Percentiles rank a stretch among this genome's conserved stretches.
phyloP scores from a whole-genome alignment of 257 asterid genomes.

The Nicotiana tomentosiformis region DNA sequence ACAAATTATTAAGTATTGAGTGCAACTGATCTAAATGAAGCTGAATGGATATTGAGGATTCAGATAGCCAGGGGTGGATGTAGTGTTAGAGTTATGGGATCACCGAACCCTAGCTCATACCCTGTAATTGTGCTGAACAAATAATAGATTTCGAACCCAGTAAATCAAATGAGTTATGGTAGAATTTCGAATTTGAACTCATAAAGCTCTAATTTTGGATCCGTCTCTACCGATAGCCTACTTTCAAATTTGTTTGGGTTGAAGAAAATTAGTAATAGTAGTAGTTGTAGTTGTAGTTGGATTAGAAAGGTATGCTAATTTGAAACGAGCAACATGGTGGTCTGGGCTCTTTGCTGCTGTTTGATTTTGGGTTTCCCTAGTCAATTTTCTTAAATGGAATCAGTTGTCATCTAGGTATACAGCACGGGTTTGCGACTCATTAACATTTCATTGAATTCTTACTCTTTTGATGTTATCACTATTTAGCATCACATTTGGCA shows the following conservation, averaged over 20 bases:
- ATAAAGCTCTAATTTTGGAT: too few species aligned
- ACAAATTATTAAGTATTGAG: background rate
- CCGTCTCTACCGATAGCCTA: too few species aligned
- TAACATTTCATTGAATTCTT: background rate
- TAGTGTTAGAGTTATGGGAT: too few species aligned
- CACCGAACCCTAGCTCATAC: too few species aligned
- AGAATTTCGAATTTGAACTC: too few species aligned
- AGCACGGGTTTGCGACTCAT: background rate
- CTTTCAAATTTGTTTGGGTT: background rate
- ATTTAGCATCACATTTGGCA: background rate
- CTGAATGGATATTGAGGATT: background rate
- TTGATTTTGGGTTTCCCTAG: background rate
- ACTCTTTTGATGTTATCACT: background rate
- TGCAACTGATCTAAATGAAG: background rate
- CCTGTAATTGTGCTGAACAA: too few species aligned
- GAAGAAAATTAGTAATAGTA: background rate
- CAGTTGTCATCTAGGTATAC: background rate
- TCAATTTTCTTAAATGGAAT: background rate
- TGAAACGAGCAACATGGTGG: background rate
- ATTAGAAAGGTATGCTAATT: background rate
- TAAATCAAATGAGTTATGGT: too few species aligned
- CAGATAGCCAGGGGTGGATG: too few species aligned
- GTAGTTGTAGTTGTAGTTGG: background rate
- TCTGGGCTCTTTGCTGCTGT: background rate
- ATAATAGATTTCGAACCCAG: too few species aligned